Base-by-base conservation (phyloP, 192 early-diverging fungal species). In the Coemansia reversa region DNA sequence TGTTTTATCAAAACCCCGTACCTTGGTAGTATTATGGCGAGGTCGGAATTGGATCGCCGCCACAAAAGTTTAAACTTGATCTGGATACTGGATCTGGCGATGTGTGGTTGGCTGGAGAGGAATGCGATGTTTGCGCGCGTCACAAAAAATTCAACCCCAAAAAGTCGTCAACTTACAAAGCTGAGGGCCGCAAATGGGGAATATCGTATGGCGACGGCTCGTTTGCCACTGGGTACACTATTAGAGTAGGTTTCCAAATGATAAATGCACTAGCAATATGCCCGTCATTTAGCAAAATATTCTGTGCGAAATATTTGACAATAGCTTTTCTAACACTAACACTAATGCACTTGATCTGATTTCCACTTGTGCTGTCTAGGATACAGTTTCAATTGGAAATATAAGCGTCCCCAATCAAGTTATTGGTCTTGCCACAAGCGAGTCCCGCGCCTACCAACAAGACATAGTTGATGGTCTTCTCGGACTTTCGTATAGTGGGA, bases 11-110 rank as follows among this genome's bases (percentile, higher is more conserved):
- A 11, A 9, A 45, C 14, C 12, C 39, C 16, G 39, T 45, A 16
- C 32, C 8, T 42, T 14, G 58, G 23, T 68, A 90, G 82, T 90
- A 90, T 57, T 90, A 90, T 59, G 86, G 83, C 51, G 69, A 74
- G n/a, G 86, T 89, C 5, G 72, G 83, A 1, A 77, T 89, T 22
- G 89, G 89, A 11, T 84, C 89, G 9, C 89, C 89, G 39, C 84
- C 86, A 19, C 86, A 88, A 53, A 74, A 71, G 35, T 87, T 90
- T 67, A 88, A 88, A 53, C 72, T 90, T n/a, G 83, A 88, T 58
- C 83, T 90, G 32, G 89, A 90, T 55, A 90, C 89, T 4, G 89
- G 89, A 20, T 89, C 86, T 1, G 84, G 85, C n/a, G 89, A 90
- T 67, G 64, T 89, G 3, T 90, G 87, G 87, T 77, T 88, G 51